phyloP scores from a whole-genome alignment of 1,139 yeast species.

The Protomyces arabidopsidicola region DNA sequence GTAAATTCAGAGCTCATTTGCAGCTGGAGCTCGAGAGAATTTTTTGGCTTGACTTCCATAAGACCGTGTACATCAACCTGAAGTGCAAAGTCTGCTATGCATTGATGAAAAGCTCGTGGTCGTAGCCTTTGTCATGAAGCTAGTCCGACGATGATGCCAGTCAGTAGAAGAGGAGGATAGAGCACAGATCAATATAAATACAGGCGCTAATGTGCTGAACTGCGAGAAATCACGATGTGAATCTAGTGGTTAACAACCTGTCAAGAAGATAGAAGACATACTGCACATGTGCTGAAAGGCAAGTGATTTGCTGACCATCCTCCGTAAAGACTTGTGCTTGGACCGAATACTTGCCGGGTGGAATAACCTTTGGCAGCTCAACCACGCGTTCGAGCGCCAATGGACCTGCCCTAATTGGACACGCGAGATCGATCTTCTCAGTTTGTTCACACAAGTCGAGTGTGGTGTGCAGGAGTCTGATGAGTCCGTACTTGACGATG shows the following conservation, averaged over 20 bases:
- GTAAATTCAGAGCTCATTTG: too few species aligned
- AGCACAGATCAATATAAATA: too few species aligned
- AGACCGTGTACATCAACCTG: too few species aligned
- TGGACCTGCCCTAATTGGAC: slow-evolving; percentile 72
- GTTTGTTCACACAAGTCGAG: slow-evolving; percentile 81
- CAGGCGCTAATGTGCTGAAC: too few species aligned
- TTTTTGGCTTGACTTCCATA: too few species aligned
- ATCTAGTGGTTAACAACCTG: not conserved
- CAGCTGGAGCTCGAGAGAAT: too few species aligned
- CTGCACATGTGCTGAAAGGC: slow-evolving; percentile 57
- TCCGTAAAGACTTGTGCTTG: slow-evolving; percentile 82
- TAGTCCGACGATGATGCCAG: too few species aligned
- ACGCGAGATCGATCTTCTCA: slow-evolving; percentile 65
- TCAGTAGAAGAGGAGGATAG: too few species aligned
- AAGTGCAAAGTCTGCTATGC: too few species aligned
- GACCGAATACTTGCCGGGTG: slow-evolving; percentile 81
- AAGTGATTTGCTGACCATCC: slow-evolving; percentile 74
- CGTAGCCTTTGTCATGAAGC: too few species aligned
- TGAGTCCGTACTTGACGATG: slow-evolving; percentile 87
- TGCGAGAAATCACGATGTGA: not conserved
- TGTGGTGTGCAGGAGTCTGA: slow-evolving; percentile 75
- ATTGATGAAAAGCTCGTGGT: too few species aligned
- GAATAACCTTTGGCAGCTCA: slow-evolving; percentile 85
- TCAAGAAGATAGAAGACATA: too few species aligned
- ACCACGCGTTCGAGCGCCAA: slow-evolving; percentile 64